phyloP scores from a whole-genome alignment of 495 filamentous ascomycete species.

The Lindgomyces ingoldianus region DNA sequence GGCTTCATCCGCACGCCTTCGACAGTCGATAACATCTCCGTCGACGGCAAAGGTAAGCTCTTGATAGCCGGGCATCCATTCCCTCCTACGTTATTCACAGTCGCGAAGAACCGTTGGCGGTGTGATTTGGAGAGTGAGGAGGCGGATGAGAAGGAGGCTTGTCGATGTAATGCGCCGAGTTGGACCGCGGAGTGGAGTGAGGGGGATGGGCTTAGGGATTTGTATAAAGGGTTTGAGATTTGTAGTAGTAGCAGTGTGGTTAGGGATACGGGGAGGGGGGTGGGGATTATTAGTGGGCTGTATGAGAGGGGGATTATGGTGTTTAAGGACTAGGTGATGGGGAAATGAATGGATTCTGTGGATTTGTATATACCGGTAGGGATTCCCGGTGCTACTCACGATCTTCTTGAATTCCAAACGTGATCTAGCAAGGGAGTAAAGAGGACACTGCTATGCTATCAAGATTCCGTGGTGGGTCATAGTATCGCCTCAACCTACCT shows the following conservation, averaged over 20 bases:
- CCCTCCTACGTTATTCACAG: constrained; percentile 39
- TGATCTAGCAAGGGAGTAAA: too few species aligned
- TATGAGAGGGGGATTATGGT: constrained; percentile 51
- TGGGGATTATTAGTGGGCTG: constrained; percentile 49
- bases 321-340: constrained; percentile 43
- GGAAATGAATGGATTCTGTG: background rate
- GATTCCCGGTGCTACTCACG: too few species aligned
- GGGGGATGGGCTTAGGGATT: constrained; percentile 39
- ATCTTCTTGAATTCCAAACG: too few species aligned
- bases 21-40: constrained; percentile 49
- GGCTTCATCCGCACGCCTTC: constrained; percentile 40
- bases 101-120: constrained; percentile 28
- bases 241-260: constrained; percentile 45
- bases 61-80: constrained; percentile 51
- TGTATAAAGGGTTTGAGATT: constrained; percentile 45
- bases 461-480: too few species aligned
- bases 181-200: constrained; percentile 49
- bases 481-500: too few species aligned
- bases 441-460: too few species aligned
- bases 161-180: constrained; percentile 41
- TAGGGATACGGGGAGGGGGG: constrained; percentile 45
- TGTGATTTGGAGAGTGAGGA: constrained; percentile 38
- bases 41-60: constrained; percentile 46
- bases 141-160: constrained; percentile 39
- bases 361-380: too few species aligned